Conservation (phyloP, 129 eudicot genomes). For the Saussurea involucrata region DNA sequence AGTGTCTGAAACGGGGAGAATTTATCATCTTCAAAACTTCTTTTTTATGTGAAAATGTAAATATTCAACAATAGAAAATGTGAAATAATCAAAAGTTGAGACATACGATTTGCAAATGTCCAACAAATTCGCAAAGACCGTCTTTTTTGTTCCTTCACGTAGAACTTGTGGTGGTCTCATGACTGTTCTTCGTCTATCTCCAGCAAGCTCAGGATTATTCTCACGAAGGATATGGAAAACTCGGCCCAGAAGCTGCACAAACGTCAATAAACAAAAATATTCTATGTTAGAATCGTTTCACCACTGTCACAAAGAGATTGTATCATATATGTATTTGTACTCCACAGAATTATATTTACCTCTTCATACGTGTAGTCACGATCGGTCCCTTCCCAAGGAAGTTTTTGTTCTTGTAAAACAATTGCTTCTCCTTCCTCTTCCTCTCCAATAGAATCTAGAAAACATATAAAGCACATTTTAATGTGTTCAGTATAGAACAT, state of each 20-base stretch:
- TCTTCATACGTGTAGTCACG: conserved; percentile 62
- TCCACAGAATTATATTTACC: conserved; percentile 22
- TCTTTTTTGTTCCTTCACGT: conserved; percentile 81
- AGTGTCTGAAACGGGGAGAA: neutral
- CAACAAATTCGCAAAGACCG: conserved; percentile 65
- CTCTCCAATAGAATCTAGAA: conserved; percentile 39
- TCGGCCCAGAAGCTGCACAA: conserved; percentile 50
- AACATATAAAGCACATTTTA: neutral
- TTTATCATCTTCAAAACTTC: neutral
- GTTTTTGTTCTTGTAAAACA: conserved; percentile 28
- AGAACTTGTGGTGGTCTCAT: conserved; percentile 80
- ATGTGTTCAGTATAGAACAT: neutral
- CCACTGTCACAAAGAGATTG: neutral
- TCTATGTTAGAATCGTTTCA: neutral
- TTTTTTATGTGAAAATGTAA: neutral
- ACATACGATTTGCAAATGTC: conserved; percentile 66
- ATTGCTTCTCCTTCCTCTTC: conserved; percentile 51
- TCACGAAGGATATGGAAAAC: conserved; percentile 61
- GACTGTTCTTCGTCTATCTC: conserved; percentile 61
- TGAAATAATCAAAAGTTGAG: neutral
- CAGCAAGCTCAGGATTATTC: no score
- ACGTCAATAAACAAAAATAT: neutral
- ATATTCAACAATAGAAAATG: neutral
- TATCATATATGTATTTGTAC: neutral
- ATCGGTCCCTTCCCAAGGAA: conserved; percentile 68